These are phyloP conservation scores for Monosporascus sp. DNA, from an alignment of 2,329 filamentous ascomycete genomes.

Conservation along the genomic window DNA sequence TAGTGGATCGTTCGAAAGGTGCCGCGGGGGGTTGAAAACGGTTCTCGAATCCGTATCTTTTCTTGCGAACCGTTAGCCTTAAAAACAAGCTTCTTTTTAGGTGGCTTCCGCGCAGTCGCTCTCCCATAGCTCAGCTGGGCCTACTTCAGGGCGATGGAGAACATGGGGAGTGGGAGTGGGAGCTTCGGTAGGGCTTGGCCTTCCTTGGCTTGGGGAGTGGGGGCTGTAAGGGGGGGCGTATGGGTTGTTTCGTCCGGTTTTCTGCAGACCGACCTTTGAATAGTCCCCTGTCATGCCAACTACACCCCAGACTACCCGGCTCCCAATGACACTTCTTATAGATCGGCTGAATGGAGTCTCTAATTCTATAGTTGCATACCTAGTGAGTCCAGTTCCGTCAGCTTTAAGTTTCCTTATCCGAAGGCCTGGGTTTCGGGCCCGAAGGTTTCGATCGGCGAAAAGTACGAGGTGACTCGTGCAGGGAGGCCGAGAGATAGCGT, in stretches of 20 bases:
- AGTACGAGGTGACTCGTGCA: not conserved
- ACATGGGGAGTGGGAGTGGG: not conserved
- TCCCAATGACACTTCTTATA: slow-evolving; percentile 20
- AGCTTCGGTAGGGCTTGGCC: not conserved
- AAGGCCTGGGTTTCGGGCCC: not conserved
- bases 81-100: slow-evolving; percentile 1
- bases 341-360: slow-evolving; percentile 12
- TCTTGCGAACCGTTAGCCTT: not conserved
- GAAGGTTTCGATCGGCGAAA: not conserved
- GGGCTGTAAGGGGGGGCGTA: slow-evolving; percentile 11
- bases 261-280: slow-evolving; percentile 25
- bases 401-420: slow-evolving; percentile 5
- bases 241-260: slow-evolving; percentile 3
- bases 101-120: not conserved
- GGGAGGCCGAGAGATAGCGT: not conserved
- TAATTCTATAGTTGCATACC: not conserved
- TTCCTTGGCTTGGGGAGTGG: slow-evolving; percentile 3
- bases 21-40: not conserved
- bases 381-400: slow-evolving; percentile 13
- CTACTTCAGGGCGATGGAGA: not conserved
- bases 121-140: not conserved
- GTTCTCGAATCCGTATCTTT: not conserved
- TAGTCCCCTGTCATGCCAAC: slow-evolving; percentile 24
- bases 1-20: slow-evolving; percentile 16
- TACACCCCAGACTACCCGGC: slow-evolving; percentile 19